A percentile compares a stretch with the other conserved stretches of the same genome.
Conservation (phyloP, 495 filamentous ascomycete species). For the Haplographium delicatum region DNA sequence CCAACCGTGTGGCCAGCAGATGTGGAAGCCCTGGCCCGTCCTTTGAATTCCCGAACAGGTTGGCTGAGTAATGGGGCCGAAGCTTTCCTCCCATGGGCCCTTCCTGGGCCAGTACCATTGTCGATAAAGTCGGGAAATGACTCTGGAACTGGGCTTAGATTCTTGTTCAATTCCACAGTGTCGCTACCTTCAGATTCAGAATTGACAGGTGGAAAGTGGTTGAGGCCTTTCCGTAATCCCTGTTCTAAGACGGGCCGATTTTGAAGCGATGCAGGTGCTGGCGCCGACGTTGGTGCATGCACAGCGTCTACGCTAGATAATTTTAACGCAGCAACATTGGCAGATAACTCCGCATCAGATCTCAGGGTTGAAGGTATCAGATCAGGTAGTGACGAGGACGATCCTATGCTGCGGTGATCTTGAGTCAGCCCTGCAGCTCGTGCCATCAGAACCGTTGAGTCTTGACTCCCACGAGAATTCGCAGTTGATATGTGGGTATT, state of each 20-base stretch:
- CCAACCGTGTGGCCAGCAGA: slow-evolving; percentile 3
- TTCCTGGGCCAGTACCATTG: neutral
- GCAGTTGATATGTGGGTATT: slow-evolving; percentile 17
- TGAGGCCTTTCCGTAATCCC: slow-evolving; percentile 10
- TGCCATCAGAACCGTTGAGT: slow-evolving; percentile 16
- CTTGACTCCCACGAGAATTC: slow-evolving; percentile 20
- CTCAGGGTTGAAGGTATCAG: slow-evolving; percentile 16
- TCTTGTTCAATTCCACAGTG: neutral
- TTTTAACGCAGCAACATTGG: neutral
- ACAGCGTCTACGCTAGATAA: neutral
- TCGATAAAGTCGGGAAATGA: neutral
- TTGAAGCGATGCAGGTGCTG: slow-evolving; percentile 2
- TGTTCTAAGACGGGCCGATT: slow-evolving; percentile 14
- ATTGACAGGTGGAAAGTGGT: slow-evolving; percentile 7
- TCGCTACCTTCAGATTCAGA: neutral
- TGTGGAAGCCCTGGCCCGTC: slow-evolving; percentile 11
- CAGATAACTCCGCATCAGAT: neutral
- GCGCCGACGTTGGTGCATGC: slow-evolving; percentile 1
- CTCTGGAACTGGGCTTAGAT: slow-evolving; percentile 19
- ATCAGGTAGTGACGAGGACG: slow-evolving; percentile 24
- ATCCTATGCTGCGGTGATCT: slow-evolving; percentile 19
- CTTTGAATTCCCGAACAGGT: slow-evolving; percentile 13
- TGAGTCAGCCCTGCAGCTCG: slow-evolving; percentile 8
- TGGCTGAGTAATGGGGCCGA: slow-evolving; percentile 21
- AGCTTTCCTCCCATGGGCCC: slow-evolving; percentile 18